Conservation (phyloP, 2,329 filamentous ascomycete species). For the Rhynchosporium agropyri region DNA sequence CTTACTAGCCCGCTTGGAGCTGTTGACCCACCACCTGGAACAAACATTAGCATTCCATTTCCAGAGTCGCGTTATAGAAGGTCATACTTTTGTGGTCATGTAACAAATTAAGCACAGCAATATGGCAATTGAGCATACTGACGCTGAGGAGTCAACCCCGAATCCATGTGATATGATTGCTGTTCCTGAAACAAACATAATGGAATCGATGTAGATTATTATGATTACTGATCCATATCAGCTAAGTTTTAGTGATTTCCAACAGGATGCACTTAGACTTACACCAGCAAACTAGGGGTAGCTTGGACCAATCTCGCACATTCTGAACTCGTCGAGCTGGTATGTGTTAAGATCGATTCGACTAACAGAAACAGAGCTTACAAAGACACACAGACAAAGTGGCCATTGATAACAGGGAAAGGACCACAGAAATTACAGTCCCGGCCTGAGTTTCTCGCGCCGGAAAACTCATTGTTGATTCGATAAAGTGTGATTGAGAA, state of each 20-base stretch:
- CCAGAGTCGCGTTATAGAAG: no score
- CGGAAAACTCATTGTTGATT: constrained; percentile 1
- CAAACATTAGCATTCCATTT: constrained; percentile 3
- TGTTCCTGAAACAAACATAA: constrained; percentile 60
- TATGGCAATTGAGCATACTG: constrained; percentile 60
- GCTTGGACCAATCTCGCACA: constrained; percentile 33
- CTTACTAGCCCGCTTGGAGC: not conserved
- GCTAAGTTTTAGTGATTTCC: not conserved
- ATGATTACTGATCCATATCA: constrained; percentile 54
- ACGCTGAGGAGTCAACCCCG: constrained; percentile 54
- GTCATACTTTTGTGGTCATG: constrained; percentile 60
- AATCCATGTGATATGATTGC: constrained; percentile 59
- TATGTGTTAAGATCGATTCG: not conserved
- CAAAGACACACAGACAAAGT: constrained; percentile 35
- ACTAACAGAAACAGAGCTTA: constrained; percentile 18
- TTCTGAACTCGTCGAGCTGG: constrained; percentile 37
- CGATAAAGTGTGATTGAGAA: not conserved
- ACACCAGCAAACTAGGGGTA: constrained; percentile 39
- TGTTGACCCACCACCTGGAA: constrained; percentile 15
- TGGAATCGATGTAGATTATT: constrained; percentile 62
- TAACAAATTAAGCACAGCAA: constrained; percentile 64
- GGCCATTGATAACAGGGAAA: constrained; percentile 33
- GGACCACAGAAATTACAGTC: constrained; percentile 28
- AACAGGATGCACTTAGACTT: constrained; percentile 13
- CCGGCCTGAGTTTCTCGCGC: constrained; percentile 28